Base-by-base conservation (phyloP, 768 basidiomycete genomes). In the Candolleomyces aberdarensis region DNA sequence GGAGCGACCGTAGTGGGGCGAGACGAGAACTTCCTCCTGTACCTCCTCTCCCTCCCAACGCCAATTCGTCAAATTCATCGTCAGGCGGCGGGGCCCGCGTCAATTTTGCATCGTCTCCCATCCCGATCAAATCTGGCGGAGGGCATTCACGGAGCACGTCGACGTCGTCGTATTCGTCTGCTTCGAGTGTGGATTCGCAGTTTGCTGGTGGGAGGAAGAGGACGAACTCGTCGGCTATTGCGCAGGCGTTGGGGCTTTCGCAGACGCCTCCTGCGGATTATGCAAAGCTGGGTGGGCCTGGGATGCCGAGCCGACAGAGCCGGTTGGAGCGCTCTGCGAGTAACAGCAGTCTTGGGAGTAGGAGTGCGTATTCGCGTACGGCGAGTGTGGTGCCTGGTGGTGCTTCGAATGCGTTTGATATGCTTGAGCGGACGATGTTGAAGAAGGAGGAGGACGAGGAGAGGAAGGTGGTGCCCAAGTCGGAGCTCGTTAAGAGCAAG, bases 231-330 rank as follows among this genome's bases (percentile, higher is more conserved):
- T 63, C 74, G 0, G 67, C 67, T 14, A 73, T 82, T 57, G 79
- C 80, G 0, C 75, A 76, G 44, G 80, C 80, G 8, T 69, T 81
- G 17, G 80, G 80, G 9, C 64, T 78, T 6, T 78, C 79, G 6
- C 74, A 74, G 63, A 75, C 75, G 17, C 72, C 75, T n/a, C 74
- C 78, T 20, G 72, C 70, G 36, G 69, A 72, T 31, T 78, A 78
- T 65, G 68, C 69, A 13, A 71, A 71, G 32, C 69, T 76, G 39
- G 80, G 78, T 11, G 78, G 78, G 0, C 76, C 79, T 2, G 79
- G 76, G 1, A 65, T 71, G 14, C 60, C 62, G 15, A 65, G 64
- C 17, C 69, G 67, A 62, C 65, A 66, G 26, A 63, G 71, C 20
- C 62, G 72, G 44, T 44, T 63, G 32, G 67, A 64, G 48, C 69